phyloP scores from a whole-genome alignment of 2,329 filamentous ascomycete genomes.

The Pseudogymnoascus sp. region DNA sequence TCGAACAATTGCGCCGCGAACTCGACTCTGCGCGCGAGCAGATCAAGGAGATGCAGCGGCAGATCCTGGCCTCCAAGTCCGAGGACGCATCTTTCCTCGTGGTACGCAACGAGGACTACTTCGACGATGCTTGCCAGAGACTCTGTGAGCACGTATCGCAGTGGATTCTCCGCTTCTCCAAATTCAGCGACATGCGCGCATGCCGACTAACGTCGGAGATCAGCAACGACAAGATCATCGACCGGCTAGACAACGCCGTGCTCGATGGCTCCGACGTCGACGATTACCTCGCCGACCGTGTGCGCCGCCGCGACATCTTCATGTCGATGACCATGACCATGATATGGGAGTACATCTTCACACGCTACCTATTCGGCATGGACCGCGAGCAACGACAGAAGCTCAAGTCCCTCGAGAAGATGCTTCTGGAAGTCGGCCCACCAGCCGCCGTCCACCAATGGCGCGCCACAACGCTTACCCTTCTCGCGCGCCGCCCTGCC shows the following conservation, averaged over 20 bases:
- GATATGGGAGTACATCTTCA: slow-evolving; percentile 99
- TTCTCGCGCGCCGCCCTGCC: slow-evolving; percentile 71
- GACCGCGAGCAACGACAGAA: slow-evolving; percentile 96
- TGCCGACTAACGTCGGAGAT: slow-evolving; percentile 79
- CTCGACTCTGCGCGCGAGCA: slow-evolving; percentile 62
- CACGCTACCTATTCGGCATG: slow-evolving; percentile 96
- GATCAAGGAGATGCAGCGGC: slow-evolving; percentile 48
- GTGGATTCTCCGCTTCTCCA: slow-evolving; percentile 96
- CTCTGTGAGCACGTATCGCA: slow-evolving; percentile 94
- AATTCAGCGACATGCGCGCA: slow-evolving; percentile 86
- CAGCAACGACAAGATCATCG: slow-evolving; percentile 85
- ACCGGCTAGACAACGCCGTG: slow-evolving; percentile 87
- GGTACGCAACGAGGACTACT: slow-evolving; percentile 85
- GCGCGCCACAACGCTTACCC: slow-evolving; percentile 88
- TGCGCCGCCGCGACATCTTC: slow-evolving; percentile 85
- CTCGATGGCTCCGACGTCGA: slow-evolving; percentile 93
- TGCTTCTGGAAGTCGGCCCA: slow-evolving; percentile 79
- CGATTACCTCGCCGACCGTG: slow-evolving; percentile 75
- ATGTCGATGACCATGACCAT: slow-evolving; percentile 99
- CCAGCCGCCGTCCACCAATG: slow-evolving; percentile 87
- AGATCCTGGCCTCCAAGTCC: slow-evolving; percentile 52
- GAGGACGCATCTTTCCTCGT: slow-evolving; percentile 67
- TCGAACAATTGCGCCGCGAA: slow-evolving; percentile 68
- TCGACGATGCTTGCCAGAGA: slow-evolving; percentile 87
- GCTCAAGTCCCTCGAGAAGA: slow-evolving; percentile 91